Base-by-base conservation (phyloP, 2,329 filamentous ascomycete genomes). In the Pseudocercospora eumusae region DNA sequence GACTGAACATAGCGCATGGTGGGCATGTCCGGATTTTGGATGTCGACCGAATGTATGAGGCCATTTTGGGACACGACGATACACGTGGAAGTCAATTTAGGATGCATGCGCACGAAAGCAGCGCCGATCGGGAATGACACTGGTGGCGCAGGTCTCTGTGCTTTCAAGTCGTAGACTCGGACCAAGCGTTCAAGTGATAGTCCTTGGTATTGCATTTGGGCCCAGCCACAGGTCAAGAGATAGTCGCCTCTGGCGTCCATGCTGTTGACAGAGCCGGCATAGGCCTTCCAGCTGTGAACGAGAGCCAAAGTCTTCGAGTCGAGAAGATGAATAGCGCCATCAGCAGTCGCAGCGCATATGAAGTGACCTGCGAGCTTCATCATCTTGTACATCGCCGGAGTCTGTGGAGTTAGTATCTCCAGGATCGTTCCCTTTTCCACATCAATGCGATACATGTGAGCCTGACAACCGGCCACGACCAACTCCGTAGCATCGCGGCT, bases 191-290 rank as follows among this genome's bases (percentile, higher is more conserved):
- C 95, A 33, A 96, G 85, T 80, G 96, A 92, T 66, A 90, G 90
- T 44, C 87, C 86, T 36, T 88, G 86, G 67, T 91, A 83, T 71
- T 93, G 92, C 68, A 93, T 86, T 23, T 92, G 84, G 1, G 93
- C 96, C 77, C 91, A 96, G 36, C 95, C 95, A 75, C 95, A 99
- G 4, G 95, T 98, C 21, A 98, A 90, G 58, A 99, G 87, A 68
- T 95, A 95, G 75, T 98, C 93, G 72, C 95, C 91, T 73, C 95
- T 91, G 8, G 93, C 92, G 78, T 99, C 95, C 91, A 99, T 97
- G 75, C 98, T 93, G 75, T 92, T 96, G 74, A 99, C 91, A 56
- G 88, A 86, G 8, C 91, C 90, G 1, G 89, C 88, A 73, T 99
- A 95, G 0, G 93, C 92, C 74, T 91, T 91, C 90, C 95, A 99